Conservation (phyloP, 78 protist genomes). For the Cavenderia fasciculata region DNA sequence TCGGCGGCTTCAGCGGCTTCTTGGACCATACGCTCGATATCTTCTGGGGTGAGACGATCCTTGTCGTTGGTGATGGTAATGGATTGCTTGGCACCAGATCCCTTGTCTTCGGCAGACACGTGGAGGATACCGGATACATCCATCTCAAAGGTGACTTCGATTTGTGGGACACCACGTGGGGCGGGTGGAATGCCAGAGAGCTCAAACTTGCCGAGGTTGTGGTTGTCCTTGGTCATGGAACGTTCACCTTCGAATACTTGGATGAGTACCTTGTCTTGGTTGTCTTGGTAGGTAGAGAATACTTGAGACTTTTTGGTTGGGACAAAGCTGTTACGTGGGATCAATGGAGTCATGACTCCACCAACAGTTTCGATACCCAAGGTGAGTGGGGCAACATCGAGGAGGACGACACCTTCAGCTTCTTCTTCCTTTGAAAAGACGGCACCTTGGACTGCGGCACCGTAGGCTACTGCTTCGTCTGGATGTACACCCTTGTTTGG, state of each 20-base stretch:
- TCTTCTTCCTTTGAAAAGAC: slow-evolving; percentile 83
- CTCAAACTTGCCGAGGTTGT: slow-evolving; percentile 95
- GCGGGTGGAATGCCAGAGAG: slow-evolving; percentile 97
- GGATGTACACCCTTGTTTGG: slow-evolving; percentile 98
- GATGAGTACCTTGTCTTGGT: slow-evolving; percentile 95
- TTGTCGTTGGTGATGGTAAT: slow-evolving; percentile 82
- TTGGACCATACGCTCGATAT: slow-evolving; percentile 94
- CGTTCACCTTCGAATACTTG: slow-evolving; percentile 98
- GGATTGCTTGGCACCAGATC: slow-evolving; percentile 79
- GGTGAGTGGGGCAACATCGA: slow-evolving; percentile 99
- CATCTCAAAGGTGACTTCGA: slow-evolving; percentile 76
- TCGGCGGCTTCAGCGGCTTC: slow-evolving; percentile 94
- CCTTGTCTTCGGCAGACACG: slow-evolving; percentile 96
- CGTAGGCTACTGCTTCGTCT: slow-evolving; percentile 99
- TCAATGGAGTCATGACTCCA: slow-evolving; percentile 95
- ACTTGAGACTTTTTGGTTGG: slow-evolving; percentile 94
- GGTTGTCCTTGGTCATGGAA: slow-evolving; percentile 95
- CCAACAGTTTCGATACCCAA: slow-evolving; percentile 99
- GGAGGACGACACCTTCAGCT: slow-evolving; percentile 87
- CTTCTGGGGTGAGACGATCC: slow-evolving; percentile 91
- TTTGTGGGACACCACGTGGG: slow-evolving; percentile 97
- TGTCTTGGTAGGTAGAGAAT: slow-evolving; percentile 97
- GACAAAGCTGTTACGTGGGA: slow-evolving; percentile 91
- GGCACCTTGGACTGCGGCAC: slow-evolving; percentile 99
- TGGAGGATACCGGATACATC: slow-evolving; percentile 93